These are phyloP conservation scores for Kwoniella shandongensis DNA, from an alignment of 768 basidiomycete genomes.

Conservation along the genomic window DNA sequence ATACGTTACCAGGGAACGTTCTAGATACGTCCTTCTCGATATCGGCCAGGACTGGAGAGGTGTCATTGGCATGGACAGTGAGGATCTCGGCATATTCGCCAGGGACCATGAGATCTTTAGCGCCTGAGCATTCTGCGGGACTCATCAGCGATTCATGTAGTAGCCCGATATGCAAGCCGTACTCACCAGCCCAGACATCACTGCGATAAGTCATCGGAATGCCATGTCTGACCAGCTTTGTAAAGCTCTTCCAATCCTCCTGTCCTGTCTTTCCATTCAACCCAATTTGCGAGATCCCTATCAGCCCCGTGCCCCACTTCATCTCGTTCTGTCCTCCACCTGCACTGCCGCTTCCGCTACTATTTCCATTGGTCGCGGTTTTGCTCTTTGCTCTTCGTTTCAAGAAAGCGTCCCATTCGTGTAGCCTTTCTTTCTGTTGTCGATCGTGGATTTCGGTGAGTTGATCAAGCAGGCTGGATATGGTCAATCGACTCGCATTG, in stretches of 20 bases:
- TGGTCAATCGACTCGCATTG: constrained; percentile 54
- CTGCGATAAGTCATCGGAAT: constrained; percentile 65
- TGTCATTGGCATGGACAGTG: constrained; percentile 53
- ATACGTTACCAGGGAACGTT: constrained; percentile 91
- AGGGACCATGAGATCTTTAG: constrained; percentile 85
- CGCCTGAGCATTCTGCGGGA: constrained; percentile 84
- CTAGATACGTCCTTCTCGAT: constrained; percentile 88
- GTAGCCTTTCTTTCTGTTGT: constrained; percentile 62
- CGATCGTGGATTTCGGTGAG: constrained; percentile 80
- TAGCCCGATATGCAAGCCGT: constrained; percentile 55
- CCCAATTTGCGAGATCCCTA: constrained; percentile 88
- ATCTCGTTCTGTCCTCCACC: constrained; percentile 64
- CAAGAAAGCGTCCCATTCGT: constrained; percentile 88
- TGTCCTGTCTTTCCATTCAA: constrained; percentile 61
- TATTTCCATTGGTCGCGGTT: constrained; percentile 19
- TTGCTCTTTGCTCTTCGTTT: constrained; percentile 59
- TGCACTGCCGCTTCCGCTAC: constrained; percentile 19
- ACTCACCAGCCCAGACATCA: constrained; percentile 47
- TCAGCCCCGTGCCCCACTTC: constrained; percentile 75
- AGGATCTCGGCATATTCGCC: constrained; percentile 84
- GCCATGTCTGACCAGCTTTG: constrained; percentile 69
- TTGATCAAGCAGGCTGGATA: constrained; percentile 70
- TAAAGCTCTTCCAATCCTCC: constrained; percentile 76
- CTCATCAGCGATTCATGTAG: not conserved
- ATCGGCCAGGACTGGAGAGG: constrained; percentile 59